Base-by-base conservation (phyloP, 2,329 filamentous ascomycete species). In the Venturia aucupariae region DNA sequence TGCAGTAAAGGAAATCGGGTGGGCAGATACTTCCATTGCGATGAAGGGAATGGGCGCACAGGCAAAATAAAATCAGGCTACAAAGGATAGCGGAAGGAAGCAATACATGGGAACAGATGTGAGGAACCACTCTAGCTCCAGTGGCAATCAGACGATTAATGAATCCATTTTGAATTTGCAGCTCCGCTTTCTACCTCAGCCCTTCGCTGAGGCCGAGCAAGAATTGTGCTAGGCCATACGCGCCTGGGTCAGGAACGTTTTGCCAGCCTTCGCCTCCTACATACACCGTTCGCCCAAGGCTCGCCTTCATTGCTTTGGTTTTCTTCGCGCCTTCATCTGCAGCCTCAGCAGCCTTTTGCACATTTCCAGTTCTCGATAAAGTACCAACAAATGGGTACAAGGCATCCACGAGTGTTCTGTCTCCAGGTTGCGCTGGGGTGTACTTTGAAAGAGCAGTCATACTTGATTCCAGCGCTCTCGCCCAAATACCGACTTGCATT, bases 241-340 rank as follows among this genome's bases (percentile, higher is more conserved):
- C 87, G 35, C 87, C 87, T 2, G 89, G 89, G 77, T 91, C 89
- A 22, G 88, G 87, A 22, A 91, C 82, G 70, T 90, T 79, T 77
- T 85, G 86, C 78, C 82, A 92, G 19, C 88, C 89, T 72, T 80
- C 83, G 67, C 88, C 89, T 67, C 89, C 90, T 61, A 96, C 85
- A 74, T 95, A 95, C 13, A 94, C 90, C 1, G 88, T 85, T 65
- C 91, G 80, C 8, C 94, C 94, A 48, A 99, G 79, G 70, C 88
- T 94, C 51, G 94, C 90, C 74, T 89, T 86, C 92, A 99, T 97
- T 30, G 88, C 89, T 79, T 92, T 96, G 24, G 94, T 97, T 38
- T 84, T 84, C 68, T 93, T 88, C 4, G 92, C 89, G 0, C 89
- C 94, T 59, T 86, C 81, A 67, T 84, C 83, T 0, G 92, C 88